phyloP scores from a whole-genome alignment of 495 filamentous ascomycete species.

The Aspergillus taichungensis region DNA sequence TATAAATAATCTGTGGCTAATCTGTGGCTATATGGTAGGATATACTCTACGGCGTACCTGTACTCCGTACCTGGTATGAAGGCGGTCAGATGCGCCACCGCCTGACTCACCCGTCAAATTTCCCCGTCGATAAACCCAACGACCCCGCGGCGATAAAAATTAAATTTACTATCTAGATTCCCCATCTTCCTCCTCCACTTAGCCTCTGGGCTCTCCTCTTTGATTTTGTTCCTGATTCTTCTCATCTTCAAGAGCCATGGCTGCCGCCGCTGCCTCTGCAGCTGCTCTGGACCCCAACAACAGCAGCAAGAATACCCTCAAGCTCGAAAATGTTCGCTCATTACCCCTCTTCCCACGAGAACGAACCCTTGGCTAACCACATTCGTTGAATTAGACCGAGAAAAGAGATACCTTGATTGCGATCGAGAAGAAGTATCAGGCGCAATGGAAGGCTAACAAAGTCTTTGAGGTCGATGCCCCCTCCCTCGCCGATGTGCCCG shows the following conservation, averaged over 20 bases:
- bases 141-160: too few relatives aligned
- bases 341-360: constrained; percentile 21
- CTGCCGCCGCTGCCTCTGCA: constrained; percentile 44
- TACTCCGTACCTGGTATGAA: too few relatives aligned
- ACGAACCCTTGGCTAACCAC: constrained; percentile 14
- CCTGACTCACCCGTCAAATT: constrained; percentile 8
- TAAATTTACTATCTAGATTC: too few relatives aligned
- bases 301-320: constrained; percentile 58
- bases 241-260: constrained; percentile 24
- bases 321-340: constrained; percentile 57
- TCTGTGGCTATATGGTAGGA: too few relatives aligned
- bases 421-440: constrained; percentile 88
- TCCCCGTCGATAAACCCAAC: too few relatives aligned
- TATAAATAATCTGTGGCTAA: too few relatives aligned
- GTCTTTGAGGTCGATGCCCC: constrained; percentile 85
- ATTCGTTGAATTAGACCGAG: constrained; percentile 54
- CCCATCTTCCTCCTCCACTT: too few relatives aligned
- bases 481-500: constrained; percentile 61
- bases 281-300: constrained; percentile 52
- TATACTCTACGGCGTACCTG: too few relatives aligned
- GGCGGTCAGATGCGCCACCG: too few relatives aligned
- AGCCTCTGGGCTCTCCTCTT: too few relatives aligned
- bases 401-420: constrained; percentile 84
- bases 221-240: neutral
- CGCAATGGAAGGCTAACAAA: constrained; percentile 66